Evolutionary conservation across 2,329 filamentous ascomycete genomes (phyloP).

Genomic region (Rutstroemia sp.): DNA sequence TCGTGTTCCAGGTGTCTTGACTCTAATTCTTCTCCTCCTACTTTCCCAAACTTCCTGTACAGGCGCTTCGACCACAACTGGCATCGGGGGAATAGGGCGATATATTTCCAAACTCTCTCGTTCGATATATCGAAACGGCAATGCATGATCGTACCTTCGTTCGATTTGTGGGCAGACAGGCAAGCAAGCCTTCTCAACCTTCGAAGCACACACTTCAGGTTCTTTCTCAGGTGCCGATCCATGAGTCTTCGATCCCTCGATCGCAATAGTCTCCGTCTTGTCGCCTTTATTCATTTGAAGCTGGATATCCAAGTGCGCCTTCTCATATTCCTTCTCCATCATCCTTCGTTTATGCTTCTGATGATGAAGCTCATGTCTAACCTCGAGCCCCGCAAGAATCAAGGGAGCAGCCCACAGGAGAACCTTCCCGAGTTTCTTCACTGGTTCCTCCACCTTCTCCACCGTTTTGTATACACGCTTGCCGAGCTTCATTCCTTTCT

Average conservation of each 20-base stretch:
- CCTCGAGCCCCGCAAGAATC: conserved; percentile 2
- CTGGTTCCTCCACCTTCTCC: conserved; percentile 6
- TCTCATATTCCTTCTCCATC: conserved; percentile 11
- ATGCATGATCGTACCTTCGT: neutral
- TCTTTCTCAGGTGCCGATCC: neutral
- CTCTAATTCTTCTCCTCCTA: neutral
- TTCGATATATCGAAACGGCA: neutral
- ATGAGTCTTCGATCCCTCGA: neutral
- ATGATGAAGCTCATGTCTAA: conserved; percentile 7
- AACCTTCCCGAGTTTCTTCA: conserved; percentile 5
- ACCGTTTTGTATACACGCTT: neutral
- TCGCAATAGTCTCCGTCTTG: neutral
- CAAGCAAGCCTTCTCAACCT: neutral
- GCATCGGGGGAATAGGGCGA: neutral
- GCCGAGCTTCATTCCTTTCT: neutral
- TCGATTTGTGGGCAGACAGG: neutral
- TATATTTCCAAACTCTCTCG: neutral
- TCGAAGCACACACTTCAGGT: neutral
- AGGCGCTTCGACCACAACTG: neutral
- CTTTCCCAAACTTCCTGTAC: neutral
- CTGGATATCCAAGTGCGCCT: conserved; percentile 7
- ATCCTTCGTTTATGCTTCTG: conserved; percentile 6
- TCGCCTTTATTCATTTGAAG: neutral
- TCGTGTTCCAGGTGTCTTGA: neutral
- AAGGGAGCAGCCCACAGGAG: conserved; percentile 3